Evolutionary conservation across 768 basidiomycete genomes (phyloP).

Genomic region (Hypholoma sublateritium): DNA sequence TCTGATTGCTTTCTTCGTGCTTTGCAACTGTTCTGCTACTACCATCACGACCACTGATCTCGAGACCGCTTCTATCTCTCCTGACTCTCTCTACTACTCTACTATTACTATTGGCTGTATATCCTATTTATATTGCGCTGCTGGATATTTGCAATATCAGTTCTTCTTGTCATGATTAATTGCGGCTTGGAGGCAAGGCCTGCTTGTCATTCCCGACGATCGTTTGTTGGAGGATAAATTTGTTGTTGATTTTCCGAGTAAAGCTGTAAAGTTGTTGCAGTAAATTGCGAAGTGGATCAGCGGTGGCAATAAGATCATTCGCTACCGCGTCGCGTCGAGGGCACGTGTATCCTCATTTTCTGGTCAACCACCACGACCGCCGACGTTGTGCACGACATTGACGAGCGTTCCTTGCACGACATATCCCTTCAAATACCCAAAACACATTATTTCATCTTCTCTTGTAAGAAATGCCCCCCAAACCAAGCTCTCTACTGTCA

Average conservation of each 20-base stretch:
- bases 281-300: too few relatives aligned
- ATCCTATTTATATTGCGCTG: conserved; percentile 3
- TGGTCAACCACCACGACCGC: neutral
- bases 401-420: neutral
- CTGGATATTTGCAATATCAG: conserved; percentile 8
- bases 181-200: too few relatives aligned
- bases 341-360: neutral
- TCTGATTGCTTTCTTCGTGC: conserved; percentile 3
- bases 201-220: too few relatives aligned
- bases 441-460: neutral
- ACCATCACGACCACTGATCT: neutral
- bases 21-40: conserved; percentile 2
- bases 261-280: too few relatives aligned
- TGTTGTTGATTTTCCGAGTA: too few relatives aligned
- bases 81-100: neutral
- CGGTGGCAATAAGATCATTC: too few relatives aligned
- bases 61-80: neutral
- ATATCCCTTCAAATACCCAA: neutral
- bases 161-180: neutral
- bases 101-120: conserved; percentile 6
- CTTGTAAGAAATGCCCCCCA: neutral
- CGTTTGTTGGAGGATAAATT: too few relatives aligned
- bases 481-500: neutral
- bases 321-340: neutral
- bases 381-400: neutral